Evolutionary conservation across 2,329 filamentous ascomycete genomes (phyloP), one percentile per base, ranked within the genome.

Genomic region (Paecilomyces fulvus): DNA sequence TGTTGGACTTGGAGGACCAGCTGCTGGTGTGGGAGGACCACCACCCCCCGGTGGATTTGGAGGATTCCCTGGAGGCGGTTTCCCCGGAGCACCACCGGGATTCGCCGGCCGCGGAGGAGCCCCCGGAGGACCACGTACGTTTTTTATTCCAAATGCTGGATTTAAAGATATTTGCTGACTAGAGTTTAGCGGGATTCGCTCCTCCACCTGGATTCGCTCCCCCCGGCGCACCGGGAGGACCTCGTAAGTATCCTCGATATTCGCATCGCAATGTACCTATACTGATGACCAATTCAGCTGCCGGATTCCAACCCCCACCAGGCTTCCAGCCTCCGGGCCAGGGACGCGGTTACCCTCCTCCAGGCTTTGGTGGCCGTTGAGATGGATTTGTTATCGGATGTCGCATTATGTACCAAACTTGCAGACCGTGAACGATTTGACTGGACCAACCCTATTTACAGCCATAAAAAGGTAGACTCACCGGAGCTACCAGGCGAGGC

Each of bases 1-100:
- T 30, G 83, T 92, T 66, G 91, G 92, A 55, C 80, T 97, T 61
- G 90, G 90, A 66, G 92, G 92, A 30, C 92, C 92, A 69, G 90
- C 90, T 74, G 87, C 88, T 68, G 92, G 92, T 70, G 87, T 96
- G 69, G 92, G 90, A 66, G 87, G 85, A 58, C 88, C 84, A 54
- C 87, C 85, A 56, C 87, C 88, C 52, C 87, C 80, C 17, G 79
- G 78, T 50, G 78, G 77, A 37, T 80, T 80, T 60, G 74, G 72
- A 55, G 77, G 74, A 25, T 80, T 79, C 61, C 76, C 76, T 49
- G 73, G 57, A 58, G 79, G 76, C 61, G 79, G 78, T 30, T 81
- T 82, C 64, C 80, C 82, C 56, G 80, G 77, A 57, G 78, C 69
- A 30, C 71, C 74, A 50, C 75, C 77, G 52, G 76, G 76, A 48